phyloP scores from a whole-genome alignment of 2,329 filamentous ascomycete genomes.

The Aspergillus ochraceus region DNA sequence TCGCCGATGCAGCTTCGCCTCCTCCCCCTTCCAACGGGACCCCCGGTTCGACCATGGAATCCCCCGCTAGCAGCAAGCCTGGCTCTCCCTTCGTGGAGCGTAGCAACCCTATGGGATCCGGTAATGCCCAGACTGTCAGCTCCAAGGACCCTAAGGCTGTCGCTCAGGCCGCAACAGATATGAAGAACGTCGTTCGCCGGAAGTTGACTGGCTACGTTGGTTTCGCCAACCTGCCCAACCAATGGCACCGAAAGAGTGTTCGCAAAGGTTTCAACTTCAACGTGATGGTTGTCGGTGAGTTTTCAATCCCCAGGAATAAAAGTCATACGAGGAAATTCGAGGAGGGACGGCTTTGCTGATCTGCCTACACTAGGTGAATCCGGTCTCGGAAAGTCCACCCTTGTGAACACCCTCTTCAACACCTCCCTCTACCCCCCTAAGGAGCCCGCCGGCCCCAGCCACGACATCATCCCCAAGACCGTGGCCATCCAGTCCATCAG shows the following conservation, averaged over 20 bases:
- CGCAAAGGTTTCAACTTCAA: constrained; percentile 99
- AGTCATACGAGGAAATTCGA: not conserved
- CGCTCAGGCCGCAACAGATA: constrained; percentile 62
- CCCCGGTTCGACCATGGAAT: constrained; percentile 32
- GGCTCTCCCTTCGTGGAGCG: constrained; percentile 58
- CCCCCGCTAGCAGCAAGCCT: constrained; percentile 50
- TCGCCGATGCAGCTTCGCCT: constrained; percentile 32
- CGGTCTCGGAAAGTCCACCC: constrained; percentile 95
- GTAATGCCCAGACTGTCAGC: constrained; percentile 59
- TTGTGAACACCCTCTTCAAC: constrained; percentile 99
- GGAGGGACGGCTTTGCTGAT: not conserved
- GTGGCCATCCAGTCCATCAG: constrained; percentile 94
- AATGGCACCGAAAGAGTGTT: constrained; percentile 99
- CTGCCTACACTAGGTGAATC: constrained; percentile 74
- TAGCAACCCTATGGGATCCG: constrained; percentile 58
- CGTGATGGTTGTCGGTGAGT: constrained; percentile 99
- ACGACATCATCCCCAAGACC: constrained; percentile 98
- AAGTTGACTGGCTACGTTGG: constrained; percentile 98
- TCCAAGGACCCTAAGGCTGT: constrained; percentile 64
- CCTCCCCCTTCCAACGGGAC: constrained; percentile 30
- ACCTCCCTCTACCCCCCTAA: constrained; percentile 97
- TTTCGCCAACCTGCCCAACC: constrained; percentile 97
- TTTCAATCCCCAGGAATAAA: not conserved
- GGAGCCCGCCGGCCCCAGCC: constrained; percentile 95
- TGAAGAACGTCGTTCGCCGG: constrained; percentile 94